These are phyloP conservation scores for Ustilago xerochloae DNA, from an alignment of 1,284 basidiomycete genomes.

Conservation along the genomic window DNA sequence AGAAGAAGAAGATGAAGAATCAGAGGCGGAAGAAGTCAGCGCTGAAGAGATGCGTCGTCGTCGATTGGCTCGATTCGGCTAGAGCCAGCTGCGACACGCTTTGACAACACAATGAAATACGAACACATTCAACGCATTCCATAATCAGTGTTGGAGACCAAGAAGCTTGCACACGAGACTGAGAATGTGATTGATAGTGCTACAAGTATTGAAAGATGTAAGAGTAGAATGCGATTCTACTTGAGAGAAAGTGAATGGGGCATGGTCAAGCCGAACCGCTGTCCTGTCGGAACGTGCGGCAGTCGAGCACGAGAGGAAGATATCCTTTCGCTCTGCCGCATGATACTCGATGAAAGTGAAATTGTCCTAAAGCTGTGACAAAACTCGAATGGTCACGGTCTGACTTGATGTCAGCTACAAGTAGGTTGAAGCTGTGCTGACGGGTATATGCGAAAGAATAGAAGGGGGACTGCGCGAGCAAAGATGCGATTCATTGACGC, in stretches of 20 bases:
- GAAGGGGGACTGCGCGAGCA: neutral
- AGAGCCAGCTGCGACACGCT: neutral
- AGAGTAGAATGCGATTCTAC: neutral
- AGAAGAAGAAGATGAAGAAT: conserved; percentile 54
- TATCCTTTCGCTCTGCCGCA: neutral
- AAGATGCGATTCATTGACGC: too few species aligned
- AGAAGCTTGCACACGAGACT: neutral
- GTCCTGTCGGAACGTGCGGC: too few species aligned
- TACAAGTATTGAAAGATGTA: neutral
- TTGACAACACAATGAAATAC: neutral
- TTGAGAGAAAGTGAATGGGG: neutral
- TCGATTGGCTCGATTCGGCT: conserved; percentile 49
- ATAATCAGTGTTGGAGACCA: neutral
- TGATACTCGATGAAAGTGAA: neutral
- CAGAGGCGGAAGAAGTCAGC: conserved; percentile 45
- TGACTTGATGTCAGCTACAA: neutral
- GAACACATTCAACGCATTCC: neutral
- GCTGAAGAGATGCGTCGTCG: conserved; percentile 58
- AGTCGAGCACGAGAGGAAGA: too few species aligned
- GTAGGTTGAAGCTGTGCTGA: conserved; percentile 12
- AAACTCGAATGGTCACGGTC: neutral
- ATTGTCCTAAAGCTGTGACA: neutral
- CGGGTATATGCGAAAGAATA: conserved; percentile 32
- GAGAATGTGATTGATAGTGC: neutral
- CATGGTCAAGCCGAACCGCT: neutral